Evolutionary conservation across 2,329 filamentous ascomycete species (phyloP).

Genomic region (Aspergillus pseudoterreus): DNA sequence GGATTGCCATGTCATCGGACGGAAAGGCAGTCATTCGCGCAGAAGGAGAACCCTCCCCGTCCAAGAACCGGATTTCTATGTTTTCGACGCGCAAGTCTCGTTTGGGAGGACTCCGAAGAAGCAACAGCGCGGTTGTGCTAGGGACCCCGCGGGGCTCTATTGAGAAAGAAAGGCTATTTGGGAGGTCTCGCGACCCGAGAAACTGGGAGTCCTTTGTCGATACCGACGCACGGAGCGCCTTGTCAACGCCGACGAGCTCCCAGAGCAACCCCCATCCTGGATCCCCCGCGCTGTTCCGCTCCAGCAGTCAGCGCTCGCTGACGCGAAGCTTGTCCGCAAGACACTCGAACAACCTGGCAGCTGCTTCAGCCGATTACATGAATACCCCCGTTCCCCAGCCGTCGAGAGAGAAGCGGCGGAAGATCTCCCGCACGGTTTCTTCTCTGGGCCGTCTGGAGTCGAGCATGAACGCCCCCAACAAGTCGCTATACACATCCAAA

Average conservation of each 20-base stretch:
- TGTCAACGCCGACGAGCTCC: conserved; percentile 76
- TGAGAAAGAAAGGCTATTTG: conserved; percentile 52
- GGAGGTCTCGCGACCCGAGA: conserved; percentile 79
- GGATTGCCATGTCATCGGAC: conserved; percentile 79
- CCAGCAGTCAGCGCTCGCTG: conserved; percentile 56
- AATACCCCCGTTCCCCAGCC: conserved; percentile 48
- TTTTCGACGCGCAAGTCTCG: conserved; percentile 48
- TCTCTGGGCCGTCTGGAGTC: conserved; percentile 61
- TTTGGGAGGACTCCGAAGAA: conserved; percentile 60
- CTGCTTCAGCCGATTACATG: conserved; percentile 38
- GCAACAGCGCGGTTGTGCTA: conserved; percentile 63
- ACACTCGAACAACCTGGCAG: conserved; percentile 36
- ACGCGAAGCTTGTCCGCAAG: conserved; percentile 55
- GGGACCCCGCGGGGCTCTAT: conserved; percentile 58
- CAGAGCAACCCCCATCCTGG: conserved; percentile 63
- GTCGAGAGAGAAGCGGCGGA: conserved; percentile 55
- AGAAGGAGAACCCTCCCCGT: conserved; percentile 66
- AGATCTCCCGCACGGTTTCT: conserved; percentile 58
- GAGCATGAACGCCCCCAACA: conserved; percentile 27
- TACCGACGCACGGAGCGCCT: conserved; percentile 70
- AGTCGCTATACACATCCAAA: conserved; percentile 28
- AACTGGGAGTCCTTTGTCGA: conserved; percentile 92
- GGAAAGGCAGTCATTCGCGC: conserved; percentile 84
- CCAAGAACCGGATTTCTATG: conserved; percentile 49
- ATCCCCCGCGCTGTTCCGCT: conserved; percentile 76